Evolutionary conservation across 2,329 filamentous ascomycete species (phyloP), one percentile per base, ranked within the genome.

Genomic region (Thelonectria rubi): DNA sequence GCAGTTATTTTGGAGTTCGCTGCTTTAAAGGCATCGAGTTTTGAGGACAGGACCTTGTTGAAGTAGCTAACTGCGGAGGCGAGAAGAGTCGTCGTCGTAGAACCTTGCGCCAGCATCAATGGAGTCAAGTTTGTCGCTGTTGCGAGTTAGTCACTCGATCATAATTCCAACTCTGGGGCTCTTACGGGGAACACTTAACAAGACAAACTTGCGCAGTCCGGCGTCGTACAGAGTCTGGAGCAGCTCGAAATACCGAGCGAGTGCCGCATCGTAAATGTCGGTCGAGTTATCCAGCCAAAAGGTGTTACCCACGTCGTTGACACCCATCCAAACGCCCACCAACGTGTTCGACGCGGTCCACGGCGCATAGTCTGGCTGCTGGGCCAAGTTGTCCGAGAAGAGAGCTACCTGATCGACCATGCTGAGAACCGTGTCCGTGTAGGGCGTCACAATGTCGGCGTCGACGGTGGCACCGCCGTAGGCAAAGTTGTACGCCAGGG

Each of bases 161-260:
- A 17, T 0, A 12, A 0, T 14, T 10, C 3, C 7, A 18, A 10
- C 6, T 3, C 4, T 3, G 2, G 6, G 3, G 1, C 2, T 57
- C 72, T 63, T 55, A 73, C 72, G 84, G 2, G 88, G 87, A 0
- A 88, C 86, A 54, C 81, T 87, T 30, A 90, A 63, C 55, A 89
- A 80, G 2, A 83, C 77, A 62, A 89, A 89, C 57, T 87, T 87
- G 5, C 86, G 77, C 2, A 81, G 81, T 0, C 87, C 87, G 2
- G 78, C 76, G 2, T 75, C 70, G 63, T 87, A 87, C 7, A 90
- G 74, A 18, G 78, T 59, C 55, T 80, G 74, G 0, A 82, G 69
- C 1, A 82, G 71, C 3, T 70, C 71, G 12, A 77, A 77, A 56
- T 83, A 83, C 18, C 78, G 75, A 1, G 70, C 74, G n/a, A 83